Conservation (phyloP, 495 filamentous ascomycete species). For the Annulohypoxylon moriforme region DNA sequence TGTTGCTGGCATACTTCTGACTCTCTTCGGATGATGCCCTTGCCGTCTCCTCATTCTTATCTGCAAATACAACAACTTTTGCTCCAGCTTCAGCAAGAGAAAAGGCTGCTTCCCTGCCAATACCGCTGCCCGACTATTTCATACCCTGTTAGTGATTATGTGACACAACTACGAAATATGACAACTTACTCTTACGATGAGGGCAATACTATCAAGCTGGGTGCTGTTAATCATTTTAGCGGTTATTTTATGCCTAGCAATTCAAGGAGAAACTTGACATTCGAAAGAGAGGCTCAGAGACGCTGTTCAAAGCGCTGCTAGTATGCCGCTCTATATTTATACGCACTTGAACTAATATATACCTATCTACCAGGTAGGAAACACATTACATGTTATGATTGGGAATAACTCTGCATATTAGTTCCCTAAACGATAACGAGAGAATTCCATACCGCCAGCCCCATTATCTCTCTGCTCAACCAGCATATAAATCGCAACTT, state of each 20-base stretch:
- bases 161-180: background rate
- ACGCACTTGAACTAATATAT: too few species aligned
- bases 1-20: conserved; percentile 39
- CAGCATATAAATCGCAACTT: too few species aligned
- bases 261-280: background rate
- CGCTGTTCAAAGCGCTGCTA: too few species aligned
- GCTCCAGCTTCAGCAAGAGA: conserved; percentile 45
- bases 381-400: too few species aligned
- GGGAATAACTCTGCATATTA: too few species aligned
- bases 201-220: background rate
- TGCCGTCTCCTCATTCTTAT: conserved; percentile 39
- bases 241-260: background rate
- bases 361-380: too few species aligned
- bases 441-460: too few species aligned
- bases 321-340: too few species aligned
- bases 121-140: background rate
- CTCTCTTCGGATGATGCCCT: conserved; percentile 39
- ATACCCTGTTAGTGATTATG: background rate
- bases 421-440: too few species aligned
- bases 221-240: background rate
- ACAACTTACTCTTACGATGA: background rate
- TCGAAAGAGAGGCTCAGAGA: too few species aligned
- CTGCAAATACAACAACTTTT: conserved; percentile 41
- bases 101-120: background rate
- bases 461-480: too few species aligned